These are phyloP conservation scores for Oryza australiensis DNA, from an alignment of 176 grass and related monocot genomes.

Conservation along the genomic window DNA sequence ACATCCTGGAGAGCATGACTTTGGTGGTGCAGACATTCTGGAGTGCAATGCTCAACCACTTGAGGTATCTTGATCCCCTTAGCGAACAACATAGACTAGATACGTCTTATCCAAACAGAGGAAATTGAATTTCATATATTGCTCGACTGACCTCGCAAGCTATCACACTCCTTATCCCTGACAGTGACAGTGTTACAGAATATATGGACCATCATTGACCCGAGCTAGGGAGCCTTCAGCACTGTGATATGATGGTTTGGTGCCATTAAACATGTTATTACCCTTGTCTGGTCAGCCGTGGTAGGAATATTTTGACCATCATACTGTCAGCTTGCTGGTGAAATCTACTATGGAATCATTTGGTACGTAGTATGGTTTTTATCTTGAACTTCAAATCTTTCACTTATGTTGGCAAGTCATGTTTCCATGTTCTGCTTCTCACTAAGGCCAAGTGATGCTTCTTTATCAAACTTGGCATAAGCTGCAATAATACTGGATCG, in stretches of 20 bases:
- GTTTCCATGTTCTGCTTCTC: not conserved
- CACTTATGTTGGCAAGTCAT: not conserved
- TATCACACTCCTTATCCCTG: not conserved
- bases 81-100: not conserved
- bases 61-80: not conserved
- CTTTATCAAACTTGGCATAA: not conserved
- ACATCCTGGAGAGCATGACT: not conserved
- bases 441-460: not conserved
- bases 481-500: not conserved
- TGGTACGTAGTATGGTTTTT: not conserved
- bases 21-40: not conserved
- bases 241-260: not conserved
- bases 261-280: not conserved
- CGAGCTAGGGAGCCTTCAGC: not conserved
- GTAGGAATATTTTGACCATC: not conserved
- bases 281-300: not conserved
- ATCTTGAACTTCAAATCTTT: not conserved
- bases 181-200: not conserved
- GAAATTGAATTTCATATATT: not conserved
- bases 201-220: not conserved
- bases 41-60: not conserved
- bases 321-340: not conserved
- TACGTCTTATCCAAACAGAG: not conserved
- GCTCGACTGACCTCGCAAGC: not conserved
- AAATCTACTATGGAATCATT: not conserved